These are phyloP conservation scores for Stenocarpella maydis DNA, from an alignment of 2,329 filamentous ascomycete species.

Conservation along the genomic window DNA sequence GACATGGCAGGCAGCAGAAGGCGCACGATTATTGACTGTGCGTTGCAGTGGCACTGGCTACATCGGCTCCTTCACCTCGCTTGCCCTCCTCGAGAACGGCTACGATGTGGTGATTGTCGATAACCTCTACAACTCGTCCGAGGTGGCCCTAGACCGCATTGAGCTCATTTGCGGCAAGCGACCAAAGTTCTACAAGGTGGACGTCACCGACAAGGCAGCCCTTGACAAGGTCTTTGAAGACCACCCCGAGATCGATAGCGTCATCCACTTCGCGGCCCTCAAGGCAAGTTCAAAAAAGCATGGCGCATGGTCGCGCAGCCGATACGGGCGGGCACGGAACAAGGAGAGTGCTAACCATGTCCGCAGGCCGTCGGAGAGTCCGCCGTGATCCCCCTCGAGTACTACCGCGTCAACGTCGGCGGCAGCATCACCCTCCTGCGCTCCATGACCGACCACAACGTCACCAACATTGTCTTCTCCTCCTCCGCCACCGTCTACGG, in stretches of 20 bases:
- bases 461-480: constrained; percentile 97
- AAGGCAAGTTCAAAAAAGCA: constrained; percentile 75
- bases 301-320: constrained; percentile 5
- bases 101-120: constrained; percentile 98
- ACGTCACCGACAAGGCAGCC: constrained; percentile 85
- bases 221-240: constrained; percentile 88
- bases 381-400: constrained; percentile 90
- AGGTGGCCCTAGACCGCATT: constrained; percentile 91
- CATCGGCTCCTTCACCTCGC: constrained; percentile 96
- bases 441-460: constrained; percentile 88
- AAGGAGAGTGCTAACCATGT: background rate
- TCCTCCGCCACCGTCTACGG: constrained; percentile 98
- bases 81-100: constrained; percentile 89
- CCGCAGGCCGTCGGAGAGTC: constrained; percentile 92
- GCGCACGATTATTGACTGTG: constrained; percentile 39
- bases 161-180: constrained; percentile 91
- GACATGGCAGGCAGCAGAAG: background rate
- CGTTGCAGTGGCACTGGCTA: constrained; percentile 89
- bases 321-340: background rate
- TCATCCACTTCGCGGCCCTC: constrained; percentile 97
- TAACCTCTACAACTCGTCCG: constrained; percentile 95
- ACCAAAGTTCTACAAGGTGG: constrained; percentile 83
- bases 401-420: constrained; percentile 96
- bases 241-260: constrained; percentile 94
- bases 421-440: constrained; percentile 88